Evolutionary conservation across 768 basidiomycete species (phyloP), one percentile per base, ranked within the genome.

Genomic region (Rhodotorula paludigena): DNA sequence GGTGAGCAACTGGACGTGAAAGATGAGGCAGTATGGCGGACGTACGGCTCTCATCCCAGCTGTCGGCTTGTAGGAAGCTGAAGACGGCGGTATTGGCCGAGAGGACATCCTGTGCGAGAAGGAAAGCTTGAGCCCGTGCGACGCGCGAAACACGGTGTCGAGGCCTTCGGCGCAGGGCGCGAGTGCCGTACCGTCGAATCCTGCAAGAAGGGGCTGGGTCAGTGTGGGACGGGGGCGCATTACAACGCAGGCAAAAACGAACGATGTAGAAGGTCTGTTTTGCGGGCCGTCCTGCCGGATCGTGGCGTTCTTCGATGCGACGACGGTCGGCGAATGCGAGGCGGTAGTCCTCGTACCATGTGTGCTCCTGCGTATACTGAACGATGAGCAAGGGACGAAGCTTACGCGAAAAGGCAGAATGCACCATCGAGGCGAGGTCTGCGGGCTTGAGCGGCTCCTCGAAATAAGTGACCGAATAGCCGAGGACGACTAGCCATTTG

Each of bases 211-310:
- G 10, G 10, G n/a, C n/a, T n/a, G 15, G 33, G 51, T 52, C 51
- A 52, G 33, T 28, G n/a, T n/a, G n/a, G n/a, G n/a, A 9, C 9
- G 7, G 15, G 33, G 9, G 33, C 48, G 9, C 8, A 11, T 11
- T 8, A 21, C 14, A 21, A 23, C 7, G 21, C 6, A 18, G n/a
- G 20, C 25, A 49, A 47, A 2, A 8, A 52, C 69, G 52, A 41
- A 71, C 69, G 53, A 72, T 64, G 48, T 68, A 72, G 54, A 72
- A 72, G 2, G 71, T 72, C 60, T 72, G 71, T 47, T 72, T 72
- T 16, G 60, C 66, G 8, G 60, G 66, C 0, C 11, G 30, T 10
- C 57, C 56, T 1, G 23, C 39, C 3, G 15, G 18, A 8, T 59
- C 60, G 39, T 68, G 63, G 0, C 71, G 63, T 18, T 72, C 71